A percentile compares a stretch with the other conserved stretches of the same genome.
Evolutionary conservation across 306 rosid genomes (phyloP).

Genomic region (Malus orientalis): DNA sequence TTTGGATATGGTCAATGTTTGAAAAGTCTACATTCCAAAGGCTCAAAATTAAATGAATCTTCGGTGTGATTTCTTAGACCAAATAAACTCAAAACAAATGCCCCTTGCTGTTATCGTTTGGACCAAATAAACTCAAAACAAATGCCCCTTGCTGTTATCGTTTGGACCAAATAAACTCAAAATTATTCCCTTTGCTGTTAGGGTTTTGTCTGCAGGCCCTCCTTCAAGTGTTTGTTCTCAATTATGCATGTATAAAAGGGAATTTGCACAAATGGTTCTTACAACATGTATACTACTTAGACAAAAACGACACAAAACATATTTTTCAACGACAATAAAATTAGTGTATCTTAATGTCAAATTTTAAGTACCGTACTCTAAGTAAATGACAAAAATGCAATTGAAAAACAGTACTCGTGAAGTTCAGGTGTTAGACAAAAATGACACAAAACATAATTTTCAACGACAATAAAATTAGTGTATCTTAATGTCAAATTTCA

Average conservation of each 20-base stretch:
- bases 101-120: neutral
- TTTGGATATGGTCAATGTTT: too few relatives aligned
- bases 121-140: neutral
- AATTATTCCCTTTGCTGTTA: neutral
- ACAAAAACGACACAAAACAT: too few relatives aligned
- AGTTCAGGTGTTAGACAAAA: too few relatives aligned
- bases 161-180: constrained; percentile 3
- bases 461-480: too few relatives aligned
- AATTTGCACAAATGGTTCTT: neutral
- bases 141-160: neutral
- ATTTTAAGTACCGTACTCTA: neutral
- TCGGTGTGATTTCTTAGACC: neutral
- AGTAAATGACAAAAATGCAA: too few relatives aligned
- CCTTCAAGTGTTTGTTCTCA: neutral
- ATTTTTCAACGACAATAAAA: too few relatives aligned
- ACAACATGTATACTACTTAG: neutral
- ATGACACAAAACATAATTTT: too few relatives aligned
- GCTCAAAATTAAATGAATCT: neutral
- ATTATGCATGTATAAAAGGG: neutral
- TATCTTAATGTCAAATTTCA: neutral
- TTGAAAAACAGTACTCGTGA: too few relatives aligned
- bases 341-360: neutral
- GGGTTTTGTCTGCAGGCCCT: neutral
- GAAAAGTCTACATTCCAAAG: neutral
- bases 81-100: neutral